Evolutionary conservation across 208 protist genomes (phyloP).

Genomic region (Strigomonas culicis): DNA sequence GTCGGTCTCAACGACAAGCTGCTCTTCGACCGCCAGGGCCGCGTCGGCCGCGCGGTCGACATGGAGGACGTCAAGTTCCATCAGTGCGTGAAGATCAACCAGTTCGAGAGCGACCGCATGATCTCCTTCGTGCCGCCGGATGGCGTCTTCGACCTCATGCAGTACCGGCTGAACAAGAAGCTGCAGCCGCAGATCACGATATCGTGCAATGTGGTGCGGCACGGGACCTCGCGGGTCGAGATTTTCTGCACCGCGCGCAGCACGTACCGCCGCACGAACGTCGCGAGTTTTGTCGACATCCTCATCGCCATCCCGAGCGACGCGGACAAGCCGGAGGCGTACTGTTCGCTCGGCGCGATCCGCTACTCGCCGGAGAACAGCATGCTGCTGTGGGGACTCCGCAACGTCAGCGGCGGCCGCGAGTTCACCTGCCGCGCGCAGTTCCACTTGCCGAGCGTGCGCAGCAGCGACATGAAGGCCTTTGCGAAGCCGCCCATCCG

Average conservation of each 20-base stretch:
- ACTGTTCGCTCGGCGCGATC: slow-evolving; percentile 77
- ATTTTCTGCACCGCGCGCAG: slow-evolving; percentile 91
- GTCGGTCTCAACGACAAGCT: slow-evolving; percentile 98
- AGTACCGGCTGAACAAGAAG: slow-evolving; percentile 96
- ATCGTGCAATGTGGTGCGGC: slow-evolving; percentile 77
- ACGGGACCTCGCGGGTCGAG: slow-evolving; percentile 93
- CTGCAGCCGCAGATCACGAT: slow-evolving; percentile 95
- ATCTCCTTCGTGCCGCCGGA: slow-evolving; percentile 96
- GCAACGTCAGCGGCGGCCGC: slow-evolving; percentile 94
- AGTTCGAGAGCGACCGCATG: slow-evolving; percentile 95
- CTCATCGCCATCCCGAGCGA: slow-evolving; percentile 97
- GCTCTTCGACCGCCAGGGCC: slow-evolving; percentile 55
- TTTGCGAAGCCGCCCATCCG: slow-evolving; percentile 91
- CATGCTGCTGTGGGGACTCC: slow-evolving; percentile 97
- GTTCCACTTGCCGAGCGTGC: slow-evolving; percentile 95
- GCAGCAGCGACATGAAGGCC: slow-evolving; percentile 66
- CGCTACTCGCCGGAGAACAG: slow-evolving; percentile 97
- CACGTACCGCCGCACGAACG: slow-evolving; percentile 92
- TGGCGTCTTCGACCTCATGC: slow-evolving; percentile 98
- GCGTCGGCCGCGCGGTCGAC: slow-evolving; percentile 41
- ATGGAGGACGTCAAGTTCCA: slow-evolving; percentile 99
- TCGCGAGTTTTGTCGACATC: slow-evolving; percentile 97
- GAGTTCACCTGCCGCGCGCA: slow-evolving; percentile 93
- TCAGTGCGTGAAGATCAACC: slow-evolving; percentile 97
- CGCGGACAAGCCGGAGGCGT: slow-evolving; percentile 95